These are phyloP conservation scores for Thamnidium elegans DNA, from an alignment of 192 early-diverging fungal species.

Conservation along the genomic window DNA sequence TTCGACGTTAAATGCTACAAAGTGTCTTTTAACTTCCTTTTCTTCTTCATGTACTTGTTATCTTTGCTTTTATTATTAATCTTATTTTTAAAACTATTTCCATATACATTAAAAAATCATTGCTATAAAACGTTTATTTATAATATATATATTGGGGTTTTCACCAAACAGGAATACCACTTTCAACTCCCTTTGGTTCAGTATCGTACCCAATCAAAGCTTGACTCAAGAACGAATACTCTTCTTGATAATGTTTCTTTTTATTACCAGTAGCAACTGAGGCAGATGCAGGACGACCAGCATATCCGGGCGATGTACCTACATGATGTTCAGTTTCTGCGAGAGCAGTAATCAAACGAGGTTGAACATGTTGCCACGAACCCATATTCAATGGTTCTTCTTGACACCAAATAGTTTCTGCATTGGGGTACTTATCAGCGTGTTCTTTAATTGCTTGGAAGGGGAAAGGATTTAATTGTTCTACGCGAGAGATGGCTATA, in stretches of 20 bases:
- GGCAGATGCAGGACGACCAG: constrained; percentile 86
- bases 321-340: constrained; percentile 67
- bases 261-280: constrained; percentile 89
- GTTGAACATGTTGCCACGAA: constrained; percentile 83
- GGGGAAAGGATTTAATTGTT: constrained; percentile 96
- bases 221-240: constrained; percentile 66
- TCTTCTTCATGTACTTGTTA: too few species aligned
- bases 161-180: constrained; percentile 68
- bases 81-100: too few species aligned
- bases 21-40: too few species aligned
- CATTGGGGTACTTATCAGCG: constrained; percentile 86
- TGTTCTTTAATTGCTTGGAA: constrained; percentile 84
- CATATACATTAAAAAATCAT: too few species aligned
- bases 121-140: too few species aligned
- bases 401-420: constrained; percentile 90
- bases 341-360: constrained; percentile 78
- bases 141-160: neutral
- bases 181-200: constrained; percentile 62
- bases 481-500: constrained; percentile 88
- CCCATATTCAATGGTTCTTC: constrained; percentile 96
- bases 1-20: too few species aligned
- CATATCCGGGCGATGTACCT: constrained; percentile 43
- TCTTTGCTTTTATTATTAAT: too few species aligned
- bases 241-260: constrained; percentile 87
- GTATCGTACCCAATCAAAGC: constrained; percentile 68